Percentiles rank a stretch among this genome's conserved stretches.
phyloP scores from a whole-genome alignment of 2,329 filamentous ascomycete genomes.

The Colletotrichum aenigma region DNA sequence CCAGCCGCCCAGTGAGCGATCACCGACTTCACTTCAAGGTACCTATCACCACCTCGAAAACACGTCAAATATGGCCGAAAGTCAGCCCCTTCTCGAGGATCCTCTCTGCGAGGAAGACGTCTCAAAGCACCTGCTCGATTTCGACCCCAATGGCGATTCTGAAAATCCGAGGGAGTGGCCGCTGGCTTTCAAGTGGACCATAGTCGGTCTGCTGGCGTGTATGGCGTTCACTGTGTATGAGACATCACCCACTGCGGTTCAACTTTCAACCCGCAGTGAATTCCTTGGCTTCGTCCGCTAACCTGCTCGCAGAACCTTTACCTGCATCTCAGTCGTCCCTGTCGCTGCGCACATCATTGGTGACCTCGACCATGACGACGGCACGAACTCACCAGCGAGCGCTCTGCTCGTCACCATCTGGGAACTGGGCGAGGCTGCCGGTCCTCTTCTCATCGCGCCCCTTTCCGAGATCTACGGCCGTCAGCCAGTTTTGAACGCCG shows the following conservation, averaged over 20 bases:
- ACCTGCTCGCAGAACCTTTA: conserved; percentile 51
- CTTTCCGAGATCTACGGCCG: conserved; percentile 66
- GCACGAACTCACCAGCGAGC: conserved; percentile 47
- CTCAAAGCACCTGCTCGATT: conserved; percentile 18
- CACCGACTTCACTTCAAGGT: not conserved
- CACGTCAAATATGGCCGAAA: not conserved
- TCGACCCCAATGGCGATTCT: conserved; percentile 21
- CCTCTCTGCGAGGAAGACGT: conserved; percentile 12
- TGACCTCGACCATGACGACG: conserved; percentile 44
- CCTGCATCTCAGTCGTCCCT: conserved; percentile 60
- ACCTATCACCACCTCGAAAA: not conserved
- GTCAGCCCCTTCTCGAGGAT: conserved; percentile 12
- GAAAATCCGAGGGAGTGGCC: conserved; percentile 60
- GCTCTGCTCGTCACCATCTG: conserved; percentile 73
- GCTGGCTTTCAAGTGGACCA: conserved; percentile 52
- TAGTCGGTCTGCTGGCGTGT: conserved; percentile 56
- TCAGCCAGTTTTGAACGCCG: conserved; percentile 56
- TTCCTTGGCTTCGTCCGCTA: not conserved
- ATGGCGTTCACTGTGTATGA: conserved; percentile 62
- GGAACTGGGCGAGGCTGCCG: conserved; percentile 69
- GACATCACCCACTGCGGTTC: not conserved
- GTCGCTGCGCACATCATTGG: conserved; percentile 55
- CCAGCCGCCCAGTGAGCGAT: not conserved
- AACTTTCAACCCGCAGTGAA: not conserved
- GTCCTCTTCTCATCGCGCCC: conserved; percentile 65